These are phyloP conservation scores for Epichloe festucae DNA, from an alignment of 2,329 filamentous ascomycete species.

Conservation along the genomic window DNA sequence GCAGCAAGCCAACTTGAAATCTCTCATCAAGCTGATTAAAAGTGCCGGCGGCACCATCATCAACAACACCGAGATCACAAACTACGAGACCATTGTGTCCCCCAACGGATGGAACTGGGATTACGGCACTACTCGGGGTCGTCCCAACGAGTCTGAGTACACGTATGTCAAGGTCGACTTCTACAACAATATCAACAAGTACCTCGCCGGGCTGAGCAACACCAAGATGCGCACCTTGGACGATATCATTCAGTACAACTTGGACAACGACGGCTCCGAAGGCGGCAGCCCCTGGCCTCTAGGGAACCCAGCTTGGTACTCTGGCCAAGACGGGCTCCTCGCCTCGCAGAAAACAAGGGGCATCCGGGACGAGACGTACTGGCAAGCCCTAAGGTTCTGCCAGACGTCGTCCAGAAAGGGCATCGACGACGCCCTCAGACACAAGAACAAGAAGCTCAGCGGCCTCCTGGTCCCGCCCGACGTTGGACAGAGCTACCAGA, in stretches of 20 bases:
- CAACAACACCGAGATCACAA: slow-evolving; percentile 56
- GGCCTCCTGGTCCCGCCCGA: slow-evolving; percentile 57
- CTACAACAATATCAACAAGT: slow-evolving; percentile 47
- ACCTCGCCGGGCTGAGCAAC: slow-evolving; percentile 50
- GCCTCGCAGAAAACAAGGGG: slow-evolving; percentile 50
- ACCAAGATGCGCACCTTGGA: slow-evolving; percentile 45
- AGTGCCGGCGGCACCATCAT: slow-evolving; percentile 52
- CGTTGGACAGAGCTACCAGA: slow-evolving; percentile 53
- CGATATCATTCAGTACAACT: slow-evolving; percentile 54
- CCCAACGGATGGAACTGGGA: slow-evolving; percentile 65
- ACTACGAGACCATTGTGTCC: slow-evolving; percentile 47
- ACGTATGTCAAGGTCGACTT: slow-evolving; percentile 61
- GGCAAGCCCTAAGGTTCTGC: slow-evolving; percentile 50
- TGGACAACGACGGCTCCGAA: slow-evolving; percentile 50
- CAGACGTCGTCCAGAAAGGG: slow-evolving; percentile 47
- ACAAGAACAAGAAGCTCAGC: slow-evolving; percentile 35
- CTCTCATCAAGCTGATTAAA: slow-evolving; percentile 36
- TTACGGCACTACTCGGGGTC: slow-evolving; percentile 47
- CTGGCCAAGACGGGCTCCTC: slow-evolving; percentile 59
- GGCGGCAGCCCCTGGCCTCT: slow-evolving; percentile 47
- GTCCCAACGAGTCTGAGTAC: slow-evolving; percentile 61
- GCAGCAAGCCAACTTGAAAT: slow-evolving; percentile 39
- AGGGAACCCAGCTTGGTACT: slow-evolving; percentile 48
- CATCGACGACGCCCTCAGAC: slow-evolving; percentile 52
- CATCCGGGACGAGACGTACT: slow-evolving; percentile 50